Percentiles rank a stretch among this genome's conserved stretches.
These are phyloP conservation scores for Grosmannia penicillata DNA, from an alignment of 2,329 filamentous ascomycete genomes.

Conservation along the genomic window DNA sequence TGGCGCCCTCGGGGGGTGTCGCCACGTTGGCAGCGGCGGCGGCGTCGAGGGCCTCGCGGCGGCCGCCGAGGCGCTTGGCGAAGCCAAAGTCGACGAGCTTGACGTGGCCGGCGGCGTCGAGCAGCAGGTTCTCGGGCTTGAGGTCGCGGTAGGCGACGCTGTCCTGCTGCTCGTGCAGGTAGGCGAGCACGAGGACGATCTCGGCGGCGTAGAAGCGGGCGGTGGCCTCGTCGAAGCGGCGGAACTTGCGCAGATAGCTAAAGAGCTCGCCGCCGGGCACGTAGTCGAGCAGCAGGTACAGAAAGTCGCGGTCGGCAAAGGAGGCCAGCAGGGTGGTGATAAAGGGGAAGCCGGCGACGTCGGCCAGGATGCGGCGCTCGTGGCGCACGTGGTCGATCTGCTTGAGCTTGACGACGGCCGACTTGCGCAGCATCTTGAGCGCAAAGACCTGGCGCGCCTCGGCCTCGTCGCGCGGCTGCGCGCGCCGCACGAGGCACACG, in stretches of 20 bases:
- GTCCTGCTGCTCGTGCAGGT: constrained; percentile 63
- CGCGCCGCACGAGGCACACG: constrained; percentile 61
- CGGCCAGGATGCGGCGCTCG: constrained; percentile 63
- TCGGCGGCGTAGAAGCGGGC: constrained; percentile 74
- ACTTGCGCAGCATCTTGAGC: constrained; percentile 63
- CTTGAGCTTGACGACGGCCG: constrained; percentile 65
- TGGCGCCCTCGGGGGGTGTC: constrained; percentile 11
- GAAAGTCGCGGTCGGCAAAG: constrained; percentile 63
- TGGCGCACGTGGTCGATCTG: constrained; percentile 78
- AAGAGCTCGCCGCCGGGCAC: constrained; percentile 76
- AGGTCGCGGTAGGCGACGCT: constrained; percentile 68
- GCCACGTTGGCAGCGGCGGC: background rate
- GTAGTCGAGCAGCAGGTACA: constrained; percentile 76
- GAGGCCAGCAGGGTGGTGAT: constrained; percentile 67
- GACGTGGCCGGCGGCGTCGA: constrained; percentile 65
- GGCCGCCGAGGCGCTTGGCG: constrained; percentile 58
- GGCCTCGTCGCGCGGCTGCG: constrained; percentile 28
- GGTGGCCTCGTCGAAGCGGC: constrained; percentile 64
- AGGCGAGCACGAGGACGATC: constrained; percentile 70
- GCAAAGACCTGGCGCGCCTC: constrained; percentile 58
- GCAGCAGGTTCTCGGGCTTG: constrained; percentile 70
- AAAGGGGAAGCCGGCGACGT: constrained; percentile 69
- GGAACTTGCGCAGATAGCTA: constrained; percentile 62
- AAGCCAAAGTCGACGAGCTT: constrained; percentile 79
- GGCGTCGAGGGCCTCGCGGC: constrained; percentile 17